Conservation (phyloP, 164 flowering plant genomes). For the Akebia trifoliata region DNA sequence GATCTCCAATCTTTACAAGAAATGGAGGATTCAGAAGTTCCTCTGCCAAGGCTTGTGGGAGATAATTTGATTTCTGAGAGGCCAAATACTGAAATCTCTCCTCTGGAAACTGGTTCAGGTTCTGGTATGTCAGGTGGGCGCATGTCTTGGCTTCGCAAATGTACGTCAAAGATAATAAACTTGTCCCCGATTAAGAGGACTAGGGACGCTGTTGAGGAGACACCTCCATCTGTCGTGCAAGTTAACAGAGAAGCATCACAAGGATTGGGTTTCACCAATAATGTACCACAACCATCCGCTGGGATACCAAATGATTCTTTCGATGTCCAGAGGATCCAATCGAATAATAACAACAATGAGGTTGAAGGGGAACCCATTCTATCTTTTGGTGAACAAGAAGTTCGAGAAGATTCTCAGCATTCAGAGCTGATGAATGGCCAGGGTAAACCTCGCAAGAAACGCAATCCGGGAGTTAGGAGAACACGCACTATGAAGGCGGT, state of each 20-base stretch:
- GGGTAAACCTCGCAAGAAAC: constrained; percentile 33
- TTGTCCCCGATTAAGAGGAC: constrained; percentile 23
- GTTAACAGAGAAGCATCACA: neutral
- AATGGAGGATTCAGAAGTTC: constrained; percentile 29
- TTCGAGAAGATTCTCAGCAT: constrained; percentile 47
- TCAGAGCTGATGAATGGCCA: constrained; percentile 30
- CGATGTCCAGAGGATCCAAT: constrained; percentile 22
- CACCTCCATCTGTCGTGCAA: neutral
- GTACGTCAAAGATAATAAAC: constrained; percentile 12
- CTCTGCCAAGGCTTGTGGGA: constrained; percentile 34
- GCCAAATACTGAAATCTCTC: neutral
- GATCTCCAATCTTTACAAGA: constrained; percentile 41
- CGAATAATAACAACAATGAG: constrained; percentile 20
- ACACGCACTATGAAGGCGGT: constrained; percentile 62
- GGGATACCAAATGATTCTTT: constrained; percentile 25
- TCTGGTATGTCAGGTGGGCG: constrained; percentile 7
- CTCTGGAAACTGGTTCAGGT: constrained; percentile 3
- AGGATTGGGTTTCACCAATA: constrained; percentile 14
- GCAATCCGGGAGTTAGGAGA: constrained; percentile 30
- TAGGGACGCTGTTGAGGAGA: constrained; percentile 6
- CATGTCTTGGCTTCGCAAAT: constrained; percentile 17
- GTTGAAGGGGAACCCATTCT: constrained; percentile 19
- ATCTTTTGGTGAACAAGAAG: constrained; percentile 34
- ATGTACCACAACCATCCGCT: constrained; percentile 18
- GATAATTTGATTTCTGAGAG: constrained; percentile 27